Evolutionary conservation across 2,329 filamentous ascomycete genomes (phyloP), one percentile per base, ranked within the genome.

Genomic region (Byssochlamys sp.): DNA sequence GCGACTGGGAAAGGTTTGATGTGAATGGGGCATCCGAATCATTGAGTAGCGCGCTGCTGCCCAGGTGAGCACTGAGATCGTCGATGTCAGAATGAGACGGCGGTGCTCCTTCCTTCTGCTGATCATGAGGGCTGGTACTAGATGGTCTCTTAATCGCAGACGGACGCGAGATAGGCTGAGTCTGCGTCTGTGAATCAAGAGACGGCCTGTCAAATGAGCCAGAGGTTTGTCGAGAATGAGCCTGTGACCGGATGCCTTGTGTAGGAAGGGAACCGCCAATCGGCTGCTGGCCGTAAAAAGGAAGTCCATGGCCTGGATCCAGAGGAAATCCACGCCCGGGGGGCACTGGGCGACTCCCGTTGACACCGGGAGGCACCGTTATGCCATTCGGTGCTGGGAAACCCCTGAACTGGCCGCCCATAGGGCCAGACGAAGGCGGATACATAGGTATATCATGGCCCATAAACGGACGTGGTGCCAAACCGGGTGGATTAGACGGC

Each of bases 101-200:
- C 58, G 70, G 68, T 24, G 77, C 74, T 29, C 74, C 70, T 29
- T 73, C 69, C 45, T 69, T 69, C 56, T 69, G 72, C 61, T 69
- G 73, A 49, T 80, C 80, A 56, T 77, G 77, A 29, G 82, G 81
- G 60, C 80, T 80, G 9, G 81, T 84, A 70, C 91, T 96, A 14
- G 86, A 86, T 0, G 94, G 92, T 33, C 91, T 84, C 61, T 92
- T 90, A 61, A 97, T 96, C 0, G 92, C 92, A 26, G 89, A 84
- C 27, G 91, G 92, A 56, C 91, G 83, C 52, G 87, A 82, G 60
- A 95, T 92, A 1, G 89, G 89, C 61, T 90, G 86, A 33, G 86
- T 80, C 56, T 83, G 78, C 10, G 78, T 72, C 27, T 79, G 75
- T 14, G 78, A 77, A 7, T 91, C 88, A 60, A 86, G 84, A 11